Evolutionary conservation across 1,139 yeast species (phyloP).

Genomic region (Ashbya aceris): DNA sequence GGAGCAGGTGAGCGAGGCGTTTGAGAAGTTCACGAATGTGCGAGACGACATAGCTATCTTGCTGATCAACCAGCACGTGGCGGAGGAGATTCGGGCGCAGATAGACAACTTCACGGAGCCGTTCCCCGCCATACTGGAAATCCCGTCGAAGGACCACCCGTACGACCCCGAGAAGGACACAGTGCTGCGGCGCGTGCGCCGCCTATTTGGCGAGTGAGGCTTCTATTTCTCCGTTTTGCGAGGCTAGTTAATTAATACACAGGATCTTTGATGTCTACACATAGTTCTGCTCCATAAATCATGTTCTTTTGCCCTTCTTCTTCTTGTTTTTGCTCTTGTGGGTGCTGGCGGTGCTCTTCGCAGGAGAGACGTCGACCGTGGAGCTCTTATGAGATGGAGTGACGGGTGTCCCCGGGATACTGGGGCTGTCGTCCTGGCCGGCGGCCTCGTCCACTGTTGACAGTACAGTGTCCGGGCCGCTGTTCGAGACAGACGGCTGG

Average conservation of each 20-base stretch:
- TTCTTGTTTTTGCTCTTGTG: slow-evolving; percentile 14
- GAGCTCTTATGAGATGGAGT: too few relatives aligned
- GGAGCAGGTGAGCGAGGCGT: slow-evolving; percentile 67
- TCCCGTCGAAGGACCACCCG: slow-evolving; percentile 97
- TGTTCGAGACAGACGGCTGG: too few relatives aligned
- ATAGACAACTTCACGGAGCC: slow-evolving; percentile 84
- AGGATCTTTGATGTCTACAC: neutral
- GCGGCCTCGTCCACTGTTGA: too few relatives aligned
- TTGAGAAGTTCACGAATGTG: slow-evolving; percentile 60
- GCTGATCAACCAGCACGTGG: slow-evolving; percentile 88
- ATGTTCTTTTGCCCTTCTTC: slow-evolving; percentile 13
- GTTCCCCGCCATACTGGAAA: slow-evolving; percentile 92
- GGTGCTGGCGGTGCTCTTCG: neutral
- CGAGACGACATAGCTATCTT: slow-evolving; percentile 90
- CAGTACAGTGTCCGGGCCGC: too few relatives aligned
- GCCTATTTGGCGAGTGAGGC: slow-evolving; percentile 78
- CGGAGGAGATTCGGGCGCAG: slow-evolving; percentile 75
- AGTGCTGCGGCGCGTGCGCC: slow-evolving; percentile 84
- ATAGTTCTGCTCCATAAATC: neutral
- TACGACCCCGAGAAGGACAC: slow-evolving; percentile 97
- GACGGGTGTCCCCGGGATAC: too few relatives aligned
- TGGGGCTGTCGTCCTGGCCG: too few relatives aligned
- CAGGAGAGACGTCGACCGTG: too few relatives aligned
- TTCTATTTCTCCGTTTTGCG: neutral
- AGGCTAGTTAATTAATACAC: slow-evolving; percentile 1